Conservation (phyloP, 768 basidiomycete species). For the Bullera alba region DNA sequence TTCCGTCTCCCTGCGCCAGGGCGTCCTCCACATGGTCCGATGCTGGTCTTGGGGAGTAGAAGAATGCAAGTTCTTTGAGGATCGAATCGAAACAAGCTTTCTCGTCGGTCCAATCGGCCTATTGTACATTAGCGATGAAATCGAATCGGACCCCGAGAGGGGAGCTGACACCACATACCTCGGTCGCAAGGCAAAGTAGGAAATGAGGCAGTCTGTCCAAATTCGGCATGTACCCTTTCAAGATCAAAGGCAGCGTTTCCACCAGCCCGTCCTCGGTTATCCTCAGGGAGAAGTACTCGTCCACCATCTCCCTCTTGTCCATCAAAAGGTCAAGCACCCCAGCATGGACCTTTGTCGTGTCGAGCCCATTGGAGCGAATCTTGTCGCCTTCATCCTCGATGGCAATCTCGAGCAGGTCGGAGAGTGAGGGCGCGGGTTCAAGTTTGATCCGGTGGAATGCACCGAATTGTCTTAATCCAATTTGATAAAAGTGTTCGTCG, state of each 20-base stretch:
- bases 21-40: no score
- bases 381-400: slow-evolving; percentile 60
- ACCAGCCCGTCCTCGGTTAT: slow-evolving; percentile 61
- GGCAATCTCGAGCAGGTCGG: slow-evolving; percentile 66
- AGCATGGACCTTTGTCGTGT: slow-evolving; percentile 62
- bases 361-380: slow-evolving; percentile 50
- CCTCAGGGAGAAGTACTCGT: slow-evolving; percentile 78
- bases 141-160: neutral
- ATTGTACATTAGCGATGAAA: neutral
- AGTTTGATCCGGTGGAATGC: slow-evolving; percentile 67
- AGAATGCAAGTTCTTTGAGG: slow-evolving; percentile 81
- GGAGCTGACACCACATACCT: slow-evolving; percentile 51
- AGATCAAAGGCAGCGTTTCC: slow-evolving; percentile 70
- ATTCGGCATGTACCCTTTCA: slow-evolving; percentile 83
- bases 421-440: slow-evolving; percentile 71
- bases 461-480: slow-evolving; percentile 85
- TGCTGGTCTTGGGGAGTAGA: slow-evolving; percentile 65
- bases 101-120: slow-evolving; percentile 88
- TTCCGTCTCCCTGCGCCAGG: neutral
- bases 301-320: slow-evolving; percentile 67
- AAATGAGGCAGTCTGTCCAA: slow-evolving; percentile 83
- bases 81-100: slow-evolving; percentile 77
- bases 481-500: slow-evolving; percentile 91
- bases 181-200: slow-evolving; percentile 84
- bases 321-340: slow-evolving; percentile 50